A percentile compares a stretch with the other conserved stretches of the same genome.
These are phyloP conservation scores for Rhinocladiella mackenziei DNA, from an alignment of 2,329 filamentous ascomycete genomes.

Conservation along the genomic window DNA sequence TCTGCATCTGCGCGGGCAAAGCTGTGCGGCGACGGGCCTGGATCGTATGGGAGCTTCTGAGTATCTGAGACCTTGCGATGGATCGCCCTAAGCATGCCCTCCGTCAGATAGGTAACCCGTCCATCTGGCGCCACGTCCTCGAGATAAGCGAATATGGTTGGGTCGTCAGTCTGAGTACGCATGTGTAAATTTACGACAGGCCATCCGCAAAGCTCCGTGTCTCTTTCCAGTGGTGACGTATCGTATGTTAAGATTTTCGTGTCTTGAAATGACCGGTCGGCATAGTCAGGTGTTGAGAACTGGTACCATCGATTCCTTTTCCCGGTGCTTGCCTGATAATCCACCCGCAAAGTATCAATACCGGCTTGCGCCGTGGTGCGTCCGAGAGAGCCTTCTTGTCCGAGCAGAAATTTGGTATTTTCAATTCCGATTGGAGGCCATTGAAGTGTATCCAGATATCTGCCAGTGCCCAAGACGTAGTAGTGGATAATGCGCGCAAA, in stretches of 20 bases:
- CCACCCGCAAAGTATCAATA: slow-evolving; percentile 1
- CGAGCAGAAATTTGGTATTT: slow-evolving; percentile 1
- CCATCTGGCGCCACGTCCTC: slow-evolving; percentile 1
- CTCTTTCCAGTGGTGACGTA: slow-evolving; percentile 1
- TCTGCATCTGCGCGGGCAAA: background rate
- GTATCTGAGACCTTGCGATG: background rate
- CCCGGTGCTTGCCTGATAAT: slow-evolving; percentile 1
- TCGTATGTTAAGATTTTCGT: slow-evolving; percentile 1
- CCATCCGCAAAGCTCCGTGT: slow-evolving; percentile 3
- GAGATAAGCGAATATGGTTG: slow-evolving; percentile 1
- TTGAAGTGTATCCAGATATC: background rate
- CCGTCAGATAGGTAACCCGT: background rate
- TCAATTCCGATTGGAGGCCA: background rate
- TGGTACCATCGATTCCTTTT: slow-evolving; percentile 4
- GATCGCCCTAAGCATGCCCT: background rate
- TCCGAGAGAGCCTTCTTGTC: slow-evolving; percentile 1
- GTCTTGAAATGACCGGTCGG: slow-evolving; percentile 1
- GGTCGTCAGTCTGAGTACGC: slow-evolving; percentile 1
- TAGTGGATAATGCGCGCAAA: slow-evolving; percentile 2
- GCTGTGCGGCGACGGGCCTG: slow-evolving; percentile 1
- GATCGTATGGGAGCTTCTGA: background rate
- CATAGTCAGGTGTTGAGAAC: background rate
- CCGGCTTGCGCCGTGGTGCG: background rate
- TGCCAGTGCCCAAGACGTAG: slow-evolving; percentile 1
- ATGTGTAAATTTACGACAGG: slow-evolving; percentile 1